Evolutionary conservation across 2,329 filamentous ascomycete genomes (phyloP).

Genomic region (Monilinia aucupariae): DNA sequence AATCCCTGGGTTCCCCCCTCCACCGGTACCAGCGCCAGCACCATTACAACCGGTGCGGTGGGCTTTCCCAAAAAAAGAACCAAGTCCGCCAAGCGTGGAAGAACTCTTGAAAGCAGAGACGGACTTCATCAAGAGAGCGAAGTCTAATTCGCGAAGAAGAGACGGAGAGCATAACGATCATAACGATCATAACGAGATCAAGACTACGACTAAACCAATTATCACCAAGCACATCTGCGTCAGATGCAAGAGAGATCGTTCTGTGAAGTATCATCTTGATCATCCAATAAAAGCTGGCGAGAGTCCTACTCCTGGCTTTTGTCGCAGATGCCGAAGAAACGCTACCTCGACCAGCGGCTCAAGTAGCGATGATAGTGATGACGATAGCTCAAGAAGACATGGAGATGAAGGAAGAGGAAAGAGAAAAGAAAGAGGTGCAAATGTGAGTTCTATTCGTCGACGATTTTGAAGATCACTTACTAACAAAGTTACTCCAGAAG

Average conservation of each 20-base stretch:
- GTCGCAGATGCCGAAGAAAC: constrained; percentile 37
- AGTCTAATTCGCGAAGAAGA: background rate
- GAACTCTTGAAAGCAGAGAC: constrained; percentile 24
- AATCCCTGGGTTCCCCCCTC: background rate
- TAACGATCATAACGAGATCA: background rate
- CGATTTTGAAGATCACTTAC: background rate
- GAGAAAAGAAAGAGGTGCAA: background rate
- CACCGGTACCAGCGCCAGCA: constrained; percentile 4
- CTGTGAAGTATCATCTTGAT: constrained; percentile 38
- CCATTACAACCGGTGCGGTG: background rate
- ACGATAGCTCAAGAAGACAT: background rate
- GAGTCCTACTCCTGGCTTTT: constrained; percentile 36
- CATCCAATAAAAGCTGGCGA: constrained; percentile 34
- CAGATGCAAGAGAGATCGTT: constrained; percentile 40
- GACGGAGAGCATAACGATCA: background rate
- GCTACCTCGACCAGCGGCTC: constrained; percentile 26
- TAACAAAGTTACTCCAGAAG: background rate
- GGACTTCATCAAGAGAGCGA: constrained; percentile 17
- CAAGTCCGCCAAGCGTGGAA: constrained; percentile 13
- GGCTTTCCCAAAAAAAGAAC: constrained; percentile 10
- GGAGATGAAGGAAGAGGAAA: background rate
- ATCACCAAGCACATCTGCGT: constrained; percentile 41
- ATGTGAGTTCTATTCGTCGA: background rate
- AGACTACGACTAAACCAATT: constrained; percentile 21
- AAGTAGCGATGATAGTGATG: constrained; percentile 15